Base-by-base conservation (phyloP, 768 basidiomycete species). In the Kondoa malvinella region DNA sequence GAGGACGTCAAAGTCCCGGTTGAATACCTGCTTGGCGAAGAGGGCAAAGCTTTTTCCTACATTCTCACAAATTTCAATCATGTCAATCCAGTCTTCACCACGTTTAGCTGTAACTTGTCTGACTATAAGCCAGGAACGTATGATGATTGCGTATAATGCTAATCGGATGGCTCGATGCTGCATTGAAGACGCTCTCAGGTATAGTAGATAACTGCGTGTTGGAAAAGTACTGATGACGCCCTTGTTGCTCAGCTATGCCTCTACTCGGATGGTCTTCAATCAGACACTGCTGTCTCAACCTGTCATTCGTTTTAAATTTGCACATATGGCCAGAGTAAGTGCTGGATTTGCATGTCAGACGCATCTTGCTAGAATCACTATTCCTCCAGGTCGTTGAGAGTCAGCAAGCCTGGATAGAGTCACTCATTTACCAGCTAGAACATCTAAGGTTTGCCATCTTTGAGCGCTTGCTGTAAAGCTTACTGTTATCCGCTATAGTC, bases 1-100 rank as follows among this genome's bases (percentile, higher is more conserved):
- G 73, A 75, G 31, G 74, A 76, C 34, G 74, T 76, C 63, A 60
- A 70, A 60, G 76, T 77, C 1, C 76, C 76, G 1, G 70, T 70
- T 1, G 73, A 70, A 56, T 76, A 77, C 68, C 56, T 76, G 27
- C 61, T 77, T 33, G 76, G 76, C 29, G 27, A 70, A 34, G 66
- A 74, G 65, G 71, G 70, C 40, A 33, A 74, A 25, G 76, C 74
- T 1, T 76, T 76, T 65, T 60, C 66, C 57, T 57, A 70, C 34
- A 69, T 77, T 61, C 72, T 77, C 73, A 69, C 59, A 21, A 77
- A 77, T 67, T 74, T 76, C 66, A 71, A 72, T 33, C 56, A 68
- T 32, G 68, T 57, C 14, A 56, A 31, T 58, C 57, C 15, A 16
- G 34, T 64, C 63, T 64, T 34, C 4, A 26, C 64, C 4, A 26